These are phyloP conservation scores for Thoreauomyces humboldtii DNA, from an alignment of 192 early-diverging fungal genomes.

Conservation along the genomic window DNA sequence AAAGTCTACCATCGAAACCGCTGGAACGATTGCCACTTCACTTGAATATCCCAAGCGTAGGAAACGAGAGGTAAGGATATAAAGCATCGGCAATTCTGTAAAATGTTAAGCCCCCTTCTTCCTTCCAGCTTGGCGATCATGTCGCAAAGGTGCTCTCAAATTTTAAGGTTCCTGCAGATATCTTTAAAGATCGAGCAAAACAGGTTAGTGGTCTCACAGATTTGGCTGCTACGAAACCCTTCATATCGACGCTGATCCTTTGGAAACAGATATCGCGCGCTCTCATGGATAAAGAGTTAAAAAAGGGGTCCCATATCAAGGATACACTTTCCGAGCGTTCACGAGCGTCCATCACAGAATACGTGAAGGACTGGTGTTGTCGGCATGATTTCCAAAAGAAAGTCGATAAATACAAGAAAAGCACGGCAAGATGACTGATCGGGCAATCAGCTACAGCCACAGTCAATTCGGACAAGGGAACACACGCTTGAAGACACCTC, in stretches of 20 bases:
- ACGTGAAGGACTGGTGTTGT: conserved; percentile 26
- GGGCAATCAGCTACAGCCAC: no score
- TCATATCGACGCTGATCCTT: background rate
- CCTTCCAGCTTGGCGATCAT: conserved; percentile 34
- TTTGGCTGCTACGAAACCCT: background rate
- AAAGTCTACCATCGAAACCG: background rate
- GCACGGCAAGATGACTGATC: no score
- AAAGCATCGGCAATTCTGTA: background rate
- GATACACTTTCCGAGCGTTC: conserved; percentile 24
- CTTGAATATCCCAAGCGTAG: conserved; percentile 4
- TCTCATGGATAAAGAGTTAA: conserved; percentile 43
- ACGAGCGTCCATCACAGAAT: conserved; percentile 34
- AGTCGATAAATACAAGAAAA: no score
- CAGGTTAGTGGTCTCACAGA: conserved; percentile 7
- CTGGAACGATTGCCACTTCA: background rate
- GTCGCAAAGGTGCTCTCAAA: conserved; percentile 45
- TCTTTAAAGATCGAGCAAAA: conserved; percentile 48
- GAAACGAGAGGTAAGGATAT: conserved; percentile 12
- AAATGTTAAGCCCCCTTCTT: background rate
- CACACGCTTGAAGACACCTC: no score
- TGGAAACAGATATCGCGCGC: conserved; percentile 35
- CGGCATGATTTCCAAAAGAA: conserved; percentile 1
- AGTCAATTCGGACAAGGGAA: no score
- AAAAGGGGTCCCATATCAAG: background rate
- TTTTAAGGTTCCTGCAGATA: conserved; percentile 37